Percentiles rank a stretch among this genome's conserved stretches.
phyloP scores from a whole-genome alignment of 331 rosid species.

The Pyracantha coccinea region DNA sequence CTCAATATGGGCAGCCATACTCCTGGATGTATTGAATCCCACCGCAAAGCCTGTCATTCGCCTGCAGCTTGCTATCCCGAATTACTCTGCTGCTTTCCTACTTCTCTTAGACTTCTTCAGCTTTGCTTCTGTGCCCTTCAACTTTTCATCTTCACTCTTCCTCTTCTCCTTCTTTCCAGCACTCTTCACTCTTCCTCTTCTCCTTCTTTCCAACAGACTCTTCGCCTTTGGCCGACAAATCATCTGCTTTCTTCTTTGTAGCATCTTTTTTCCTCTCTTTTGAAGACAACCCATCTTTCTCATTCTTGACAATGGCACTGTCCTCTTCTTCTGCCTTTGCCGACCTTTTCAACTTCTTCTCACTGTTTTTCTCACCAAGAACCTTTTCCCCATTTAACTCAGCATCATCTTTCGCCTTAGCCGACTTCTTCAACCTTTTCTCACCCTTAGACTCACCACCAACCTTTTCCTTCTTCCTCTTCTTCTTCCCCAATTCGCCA shows the following conservation, averaged over 20 bases:
- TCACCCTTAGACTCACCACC: constrained; percentile 6
- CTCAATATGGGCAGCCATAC: constrained; percentile 2
- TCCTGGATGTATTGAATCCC: background rate
- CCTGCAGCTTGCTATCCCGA: background rate
- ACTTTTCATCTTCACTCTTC: constrained; percentile 15
- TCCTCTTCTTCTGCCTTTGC: constrained; percentile 11
- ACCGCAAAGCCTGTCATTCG: background rate
- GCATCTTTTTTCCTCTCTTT: constrained; percentile 18
- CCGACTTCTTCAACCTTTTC: constrained; percentile 1
- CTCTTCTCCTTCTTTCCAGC: constrained; percentile 29
- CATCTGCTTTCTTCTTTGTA: constrained; percentile 10
- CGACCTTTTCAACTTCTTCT: constrained; percentile 19
- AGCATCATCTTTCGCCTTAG: background rate
- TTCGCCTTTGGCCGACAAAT: constrained; percentile 9
- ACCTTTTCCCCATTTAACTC: constrained; percentile 14
- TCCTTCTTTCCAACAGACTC: constrained; percentile 25
- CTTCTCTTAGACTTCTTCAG: constrained; percentile 40
- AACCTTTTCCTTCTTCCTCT: constrained; percentile 41
- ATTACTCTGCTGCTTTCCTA: constrained; percentile 22
- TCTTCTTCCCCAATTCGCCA: constrained; percentile 26
- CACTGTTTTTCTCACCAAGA: background rate
- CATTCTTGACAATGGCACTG: background rate
- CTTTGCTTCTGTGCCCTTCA: constrained; percentile 23
- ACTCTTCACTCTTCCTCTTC: constrained; percentile 19
- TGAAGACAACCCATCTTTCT: constrained; percentile 5